Conservation (phyloP, 2,329 filamentous ascomycete genomes). For the Verticillium longisporum region DNA sequence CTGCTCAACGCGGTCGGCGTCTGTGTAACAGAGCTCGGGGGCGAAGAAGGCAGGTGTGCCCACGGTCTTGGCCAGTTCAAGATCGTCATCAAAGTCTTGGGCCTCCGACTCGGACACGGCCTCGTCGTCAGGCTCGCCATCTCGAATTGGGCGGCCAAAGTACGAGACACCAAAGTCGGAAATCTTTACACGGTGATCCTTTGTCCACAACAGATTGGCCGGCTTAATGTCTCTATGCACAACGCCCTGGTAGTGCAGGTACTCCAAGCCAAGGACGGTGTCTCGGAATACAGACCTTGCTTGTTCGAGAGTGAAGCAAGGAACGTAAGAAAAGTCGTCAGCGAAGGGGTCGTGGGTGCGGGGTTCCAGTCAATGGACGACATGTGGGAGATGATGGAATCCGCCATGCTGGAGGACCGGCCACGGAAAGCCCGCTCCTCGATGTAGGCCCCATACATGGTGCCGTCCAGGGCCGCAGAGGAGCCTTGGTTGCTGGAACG, state of each 20-base stretch:
- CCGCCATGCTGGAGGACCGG: conserved; percentile 73
- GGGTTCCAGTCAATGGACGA: conserved; percentile 54
- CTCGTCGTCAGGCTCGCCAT: conserved; percentile 73
- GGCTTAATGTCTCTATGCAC: conserved; percentile 83
- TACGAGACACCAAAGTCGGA: conserved; percentile 99
- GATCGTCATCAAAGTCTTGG: conserved; percentile 81
- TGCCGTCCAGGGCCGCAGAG: conserved; percentile 61
- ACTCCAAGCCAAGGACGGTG: conserved; percentile 87
- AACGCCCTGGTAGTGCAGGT: conserved; percentile 81
- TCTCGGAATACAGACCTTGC: conserved; percentile 84
- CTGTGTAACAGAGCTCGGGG: conserved; percentile 89
- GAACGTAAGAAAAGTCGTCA: conserved; percentile 88
- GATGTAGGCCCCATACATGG: conserved; percentile 66
- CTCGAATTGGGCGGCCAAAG: conserved; percentile 79
- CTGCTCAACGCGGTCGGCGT: conserved; percentile 54
- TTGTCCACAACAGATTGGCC: conserved; percentile 84
- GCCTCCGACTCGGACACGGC: conserved; percentile 73
- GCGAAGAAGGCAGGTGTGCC: conserved; percentile 97
- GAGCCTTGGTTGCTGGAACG: conserved; percentile 43
- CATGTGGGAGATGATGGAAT: conserved; percentile 67
- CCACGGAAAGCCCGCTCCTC: conserved; percentile 54
- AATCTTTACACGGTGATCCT: conserved; percentile 84
- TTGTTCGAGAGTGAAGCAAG: conserved; percentile 80
- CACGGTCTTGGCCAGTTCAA: conserved; percentile 96
- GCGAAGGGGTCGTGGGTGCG: conserved; percentile 61